phyloP scores from a whole-genome alignment of 768 basidiomycete genomes.

The Xerocomus brunneocitrinus region DNA sequence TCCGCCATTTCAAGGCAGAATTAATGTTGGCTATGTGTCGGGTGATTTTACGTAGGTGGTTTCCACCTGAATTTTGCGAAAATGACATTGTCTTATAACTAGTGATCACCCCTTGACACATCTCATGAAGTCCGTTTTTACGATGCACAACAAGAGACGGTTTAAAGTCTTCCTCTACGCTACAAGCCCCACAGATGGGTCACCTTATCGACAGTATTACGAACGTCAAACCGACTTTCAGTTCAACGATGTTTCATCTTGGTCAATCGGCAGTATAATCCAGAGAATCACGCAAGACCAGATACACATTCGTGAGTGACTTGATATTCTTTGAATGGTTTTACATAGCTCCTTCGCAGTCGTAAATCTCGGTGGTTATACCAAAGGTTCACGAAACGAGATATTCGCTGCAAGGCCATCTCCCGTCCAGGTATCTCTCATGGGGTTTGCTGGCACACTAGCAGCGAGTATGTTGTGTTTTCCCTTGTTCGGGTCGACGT shows the following conservation, averaged over 20 bases:
- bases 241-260: conserved; percentile 41
- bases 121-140: conserved; percentile 49
- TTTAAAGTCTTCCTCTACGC: conserved; percentile 47
- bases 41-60: conserved; percentile 41
- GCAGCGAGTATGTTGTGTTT: conserved; percentile 29
- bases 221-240: conserved; percentile 34
- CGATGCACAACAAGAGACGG: conserved; percentile 35
- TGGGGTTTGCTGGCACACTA: conserved; percentile 50
- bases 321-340: background rate
- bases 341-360: conserved; percentile 25
- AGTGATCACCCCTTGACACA: conserved; percentile 51
- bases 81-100: background rate
- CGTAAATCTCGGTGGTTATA: conserved; percentile 46
- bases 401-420: conserved; percentile 47
- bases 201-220: conserved; percentile 40
- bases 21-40: conserved; percentile 48
- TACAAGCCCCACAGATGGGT: conserved; percentile 44
- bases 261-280: conserved; percentile 34
- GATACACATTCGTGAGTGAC: conserved; percentile 42
- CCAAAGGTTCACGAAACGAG: conserved; percentile 49
- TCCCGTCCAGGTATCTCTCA: conserved; percentile 46
- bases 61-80: background rate
- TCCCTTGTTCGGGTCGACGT: background rate
- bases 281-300: conserved; percentile 38
- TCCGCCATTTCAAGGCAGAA: conserved; percentile 35